Conservation (phyloP, 2,329 filamentous ascomycete species). For the Coniochaeta sp. region DNA sequence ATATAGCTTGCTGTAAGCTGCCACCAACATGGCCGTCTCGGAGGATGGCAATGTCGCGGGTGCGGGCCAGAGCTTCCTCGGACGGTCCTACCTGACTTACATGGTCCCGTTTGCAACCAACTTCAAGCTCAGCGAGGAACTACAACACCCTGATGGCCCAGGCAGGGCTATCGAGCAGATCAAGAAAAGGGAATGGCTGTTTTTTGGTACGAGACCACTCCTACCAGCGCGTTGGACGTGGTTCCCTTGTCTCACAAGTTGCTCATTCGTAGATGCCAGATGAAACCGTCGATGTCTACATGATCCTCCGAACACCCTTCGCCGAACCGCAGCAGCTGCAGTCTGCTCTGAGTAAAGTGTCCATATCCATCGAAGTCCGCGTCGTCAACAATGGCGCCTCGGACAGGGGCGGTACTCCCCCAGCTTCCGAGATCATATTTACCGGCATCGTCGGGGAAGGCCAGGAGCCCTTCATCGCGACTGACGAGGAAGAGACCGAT, state of each 20-base stretch:
- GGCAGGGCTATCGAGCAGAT: slow-evolving; percentile 46
- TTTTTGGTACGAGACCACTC: slow-evolving; percentile 55
- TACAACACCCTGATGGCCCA: slow-evolving; percentile 34
- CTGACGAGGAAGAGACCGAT: slow-evolving; percentile 27
- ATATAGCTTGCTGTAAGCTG: neutral
- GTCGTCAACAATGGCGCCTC: slow-evolving; percentile 49
- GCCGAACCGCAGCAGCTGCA: slow-evolving; percentile 48
- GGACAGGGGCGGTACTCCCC: slow-evolving; percentile 37
- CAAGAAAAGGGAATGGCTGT: slow-evolving; percentile 55
- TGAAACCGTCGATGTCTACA: slow-evolving; percentile 62
- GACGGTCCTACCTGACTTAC: slow-evolving; percentile 52
- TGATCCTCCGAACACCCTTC: slow-evolving; percentile 59
- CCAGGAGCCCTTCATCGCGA: slow-evolving; percentile 41
- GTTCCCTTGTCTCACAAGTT: slow-evolving; percentile 26
- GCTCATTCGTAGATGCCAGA: slow-evolving; percentile 53
- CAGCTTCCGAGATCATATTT: slow-evolving; percentile 51
- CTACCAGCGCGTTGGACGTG: slow-evolving; percentile 8
- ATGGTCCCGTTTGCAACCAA: slow-evolving; percentile 50
- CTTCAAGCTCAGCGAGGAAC: slow-evolving; percentile 43
- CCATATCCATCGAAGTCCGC: slow-evolving; percentile 59
- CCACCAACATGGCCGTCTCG: slow-evolving; percentile 15
- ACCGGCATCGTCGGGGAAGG: slow-evolving; percentile 42
- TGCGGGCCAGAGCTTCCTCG: slow-evolving; percentile 39
- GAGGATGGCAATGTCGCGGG: slow-evolving; percentile 20
- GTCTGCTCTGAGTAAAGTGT: slow-evolving; percentile 53